Percentiles rank a stretch among this genome's conserved stretches.
phyloP scores from a whole-genome alignment of 495 filamentous ascomycete species.

The Penicillium psychrofluorescens region DNA sequence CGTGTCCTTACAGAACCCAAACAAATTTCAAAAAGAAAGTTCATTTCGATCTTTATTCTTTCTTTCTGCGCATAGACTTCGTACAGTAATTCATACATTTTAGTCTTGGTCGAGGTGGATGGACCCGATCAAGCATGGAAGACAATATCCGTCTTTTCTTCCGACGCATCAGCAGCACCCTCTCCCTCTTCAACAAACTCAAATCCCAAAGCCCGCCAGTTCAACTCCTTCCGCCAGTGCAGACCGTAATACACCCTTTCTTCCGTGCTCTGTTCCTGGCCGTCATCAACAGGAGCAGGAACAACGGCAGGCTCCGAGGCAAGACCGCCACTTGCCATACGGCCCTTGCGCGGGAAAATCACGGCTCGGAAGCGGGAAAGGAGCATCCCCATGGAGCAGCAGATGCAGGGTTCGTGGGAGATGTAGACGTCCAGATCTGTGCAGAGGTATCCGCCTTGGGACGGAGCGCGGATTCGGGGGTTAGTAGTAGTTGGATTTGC shows the following conservation, averaged over 20 bases:
- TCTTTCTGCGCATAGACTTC: neutral
- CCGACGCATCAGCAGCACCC: neutral
- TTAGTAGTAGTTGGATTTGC: neutral
- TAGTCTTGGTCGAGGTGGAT: too few relatives aligned
- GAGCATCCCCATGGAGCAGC: slow-evolving; percentile 92
- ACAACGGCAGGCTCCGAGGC: slow-evolving; percentile 29
- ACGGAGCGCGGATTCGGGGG: slow-evolving; percentile 33
- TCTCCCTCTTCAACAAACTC: slow-evolving; percentile 53
- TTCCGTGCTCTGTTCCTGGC: slow-evolving; percentile 46
- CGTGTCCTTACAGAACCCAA: slow-evolving; percentile 19
- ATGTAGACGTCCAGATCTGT: slow-evolving; percentile 84
- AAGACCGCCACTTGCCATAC: slow-evolving; percentile 32
- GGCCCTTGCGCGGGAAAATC: slow-evolving; percentile 58
- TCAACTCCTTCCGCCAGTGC: slow-evolving; percentile 87
- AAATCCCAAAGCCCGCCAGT: slow-evolving; percentile 87
- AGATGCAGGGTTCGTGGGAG: slow-evolving; percentile 90
- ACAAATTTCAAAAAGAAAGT: slow-evolving; percentile 25
- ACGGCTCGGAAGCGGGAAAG: slow-evolving; percentile 82
- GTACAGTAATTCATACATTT: neutral
- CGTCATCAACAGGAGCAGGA: slow-evolving; percentile 14
- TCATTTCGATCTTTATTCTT: slow-evolving; percentile 1
- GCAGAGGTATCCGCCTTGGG: slow-evolving; percentile 83
- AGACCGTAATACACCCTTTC: slow-evolving; percentile 57
- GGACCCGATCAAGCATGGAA: slow-evolving; percentile 11
- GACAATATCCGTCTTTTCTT: neutral